Conservation (phyloP, 371 early-diverging fungal species). For the Mortierella sp. region DNA sequence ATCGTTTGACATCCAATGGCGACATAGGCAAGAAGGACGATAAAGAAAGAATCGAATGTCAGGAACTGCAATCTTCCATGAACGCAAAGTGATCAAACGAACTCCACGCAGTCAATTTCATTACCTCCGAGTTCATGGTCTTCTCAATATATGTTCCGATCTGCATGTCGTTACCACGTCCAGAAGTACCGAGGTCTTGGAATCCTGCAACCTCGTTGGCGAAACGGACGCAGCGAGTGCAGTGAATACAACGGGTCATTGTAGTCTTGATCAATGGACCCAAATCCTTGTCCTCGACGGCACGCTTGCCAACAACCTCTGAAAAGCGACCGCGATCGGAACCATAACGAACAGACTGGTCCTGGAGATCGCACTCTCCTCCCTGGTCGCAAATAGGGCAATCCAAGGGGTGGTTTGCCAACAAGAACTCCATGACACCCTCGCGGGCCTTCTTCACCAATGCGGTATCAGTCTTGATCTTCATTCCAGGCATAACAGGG, state of each 20-base stretch:
- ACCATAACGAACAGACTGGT: conserved; percentile 96
- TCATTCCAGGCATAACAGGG: conserved; percentile 98
- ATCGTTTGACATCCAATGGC: background rate
- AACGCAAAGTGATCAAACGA: background rate
- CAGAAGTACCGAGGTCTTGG: conserved; percentile 94
- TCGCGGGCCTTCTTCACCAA: conserved; percentile 97
- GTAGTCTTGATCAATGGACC: conserved; percentile 96
- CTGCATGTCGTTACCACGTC: conserved; percentile 98
- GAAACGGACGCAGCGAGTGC: conserved; percentile 98
- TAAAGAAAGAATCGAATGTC: background rate
- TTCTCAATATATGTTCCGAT: conserved; percentile 96
- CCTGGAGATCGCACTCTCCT: conserved; percentile 98
- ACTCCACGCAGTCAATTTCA: background rate
- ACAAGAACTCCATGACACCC: conserved; percentile 97
- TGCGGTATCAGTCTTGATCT: conserved; percentile 93
- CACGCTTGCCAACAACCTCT: conserved; percentile 91
- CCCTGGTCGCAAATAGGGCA: conserved; percentile 99
- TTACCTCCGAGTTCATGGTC: conserved; percentile 86
- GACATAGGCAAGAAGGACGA: background rate
- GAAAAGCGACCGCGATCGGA: conserved; percentile 92
- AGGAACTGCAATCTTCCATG: too few relatives aligned
- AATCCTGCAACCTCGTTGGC: conserved; percentile 98
- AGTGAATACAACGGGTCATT: conserved; percentile 99
- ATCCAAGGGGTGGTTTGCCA: conserved; percentile 98
- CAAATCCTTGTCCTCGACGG: conserved; percentile 96